Evolutionary conservation across 495 filamentous ascomycete species (phyloP).

Genomic region (Xylaria scruposa): DNA sequence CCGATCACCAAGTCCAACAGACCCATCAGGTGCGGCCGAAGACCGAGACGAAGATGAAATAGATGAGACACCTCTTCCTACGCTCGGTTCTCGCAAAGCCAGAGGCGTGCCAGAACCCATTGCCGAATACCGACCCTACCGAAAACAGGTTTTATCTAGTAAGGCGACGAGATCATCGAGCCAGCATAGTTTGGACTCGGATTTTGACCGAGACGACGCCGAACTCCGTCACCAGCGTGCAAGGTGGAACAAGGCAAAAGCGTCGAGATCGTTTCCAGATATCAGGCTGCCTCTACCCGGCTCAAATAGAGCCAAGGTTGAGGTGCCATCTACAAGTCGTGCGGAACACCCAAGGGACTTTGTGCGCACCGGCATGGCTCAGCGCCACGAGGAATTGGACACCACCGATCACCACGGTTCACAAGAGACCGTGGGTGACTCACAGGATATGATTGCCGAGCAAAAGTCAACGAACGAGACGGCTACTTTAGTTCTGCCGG

Average conservation of each 20-base stretch:
- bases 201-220: constrained; percentile 32
- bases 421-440: constrained; percentile 44
- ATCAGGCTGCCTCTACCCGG: constrained; percentile 46
- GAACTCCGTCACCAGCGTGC: constrained; percentile 38
- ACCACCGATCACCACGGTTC: constrained; percentile 29
- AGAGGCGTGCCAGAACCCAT: constrained; percentile 36
- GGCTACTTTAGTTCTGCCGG: background rate
- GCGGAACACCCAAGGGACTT: constrained; percentile 29
- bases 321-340: constrained; percentile 49
- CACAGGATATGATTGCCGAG: constrained; percentile 33
- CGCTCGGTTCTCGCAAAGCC: constrained; percentile 15
- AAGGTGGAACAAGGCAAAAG: constrained; percentile 44
- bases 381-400: constrained; percentile 29
- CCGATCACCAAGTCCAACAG: background rate
- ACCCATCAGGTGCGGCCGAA: background rate
- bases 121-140: constrained; percentile 34
- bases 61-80: constrained; percentile 26
- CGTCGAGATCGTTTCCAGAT: constrained; percentile 42
- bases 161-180: constrained; percentile 29
- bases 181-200: constrained; percentile 26
- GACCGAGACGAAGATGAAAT: constrained; percentile 22
- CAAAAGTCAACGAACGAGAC: background rate
- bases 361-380: constrained; percentile 24
- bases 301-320: constrained; percentile 38
- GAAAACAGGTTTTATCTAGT: constrained; percentile 31